Evolutionary conservation across 768 basidiomycete genomes (phyloP).

Genomic region (Nevesoporus exiguus): DNA sequence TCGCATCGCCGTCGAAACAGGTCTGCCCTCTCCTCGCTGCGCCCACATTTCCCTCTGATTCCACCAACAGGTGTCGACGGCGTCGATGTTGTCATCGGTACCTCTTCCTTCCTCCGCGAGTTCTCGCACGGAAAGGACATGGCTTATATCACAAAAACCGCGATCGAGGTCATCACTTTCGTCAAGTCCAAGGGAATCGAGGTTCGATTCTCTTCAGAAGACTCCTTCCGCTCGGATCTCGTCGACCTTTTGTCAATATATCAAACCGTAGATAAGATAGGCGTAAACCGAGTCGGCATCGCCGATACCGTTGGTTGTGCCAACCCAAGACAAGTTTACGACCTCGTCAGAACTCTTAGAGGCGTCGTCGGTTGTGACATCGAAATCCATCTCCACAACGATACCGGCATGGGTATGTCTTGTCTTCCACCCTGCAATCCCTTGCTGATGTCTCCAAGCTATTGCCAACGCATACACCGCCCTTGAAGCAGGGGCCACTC

Average conservation of each 20-base stretch:
- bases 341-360: constrained; percentile 91
- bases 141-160: constrained; percentile 98
- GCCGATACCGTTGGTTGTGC: constrained; percentile 99
- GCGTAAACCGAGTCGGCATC: constrained; percentile 97
- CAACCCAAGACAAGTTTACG: constrained; percentile 97
- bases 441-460: constrained; percentile 42
- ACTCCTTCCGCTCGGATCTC: constrained; percentile 99
- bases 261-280: constrained; percentile 99
- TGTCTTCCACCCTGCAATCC: background rate
- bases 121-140: constrained; percentile 99
- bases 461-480: constrained; percentile 99
- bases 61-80: constrained; percentile 80
- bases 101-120: constrained; percentile 97
- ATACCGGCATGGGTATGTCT: constrained; percentile 86
- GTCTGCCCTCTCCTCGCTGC: constrained; percentile 38
- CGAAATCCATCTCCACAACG: constrained; percentile 97
- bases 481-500: constrained; percentile 97
- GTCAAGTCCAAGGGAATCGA: constrained; percentile 99
- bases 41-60: background rate
- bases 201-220: constrained; percentile 99
- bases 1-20: constrained; percentile 95
- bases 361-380: constrained; percentile 98
- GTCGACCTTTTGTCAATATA: constrained; percentile 98
- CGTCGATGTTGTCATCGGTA: constrained; percentile 98
- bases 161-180: constrained; percentile 97